Conservation (phyloP, 1,284 basidiomycete species). For the Retiboletus flavoniger region DNA sequence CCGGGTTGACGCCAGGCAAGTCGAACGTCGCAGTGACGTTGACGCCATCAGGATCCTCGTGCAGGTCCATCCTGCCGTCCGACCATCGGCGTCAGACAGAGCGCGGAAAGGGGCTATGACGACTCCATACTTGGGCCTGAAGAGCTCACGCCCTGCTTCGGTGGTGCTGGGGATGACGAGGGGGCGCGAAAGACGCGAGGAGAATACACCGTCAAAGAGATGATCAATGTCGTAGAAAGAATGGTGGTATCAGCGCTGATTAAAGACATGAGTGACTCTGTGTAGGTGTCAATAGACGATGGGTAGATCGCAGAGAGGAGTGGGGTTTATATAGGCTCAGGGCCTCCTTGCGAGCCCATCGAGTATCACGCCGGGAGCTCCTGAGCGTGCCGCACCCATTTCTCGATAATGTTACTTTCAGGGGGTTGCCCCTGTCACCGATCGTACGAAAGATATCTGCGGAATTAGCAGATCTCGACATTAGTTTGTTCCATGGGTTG, state of each 20-base stretch:
- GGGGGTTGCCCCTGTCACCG: neutral
- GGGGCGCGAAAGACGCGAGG: conserved; percentile 29
- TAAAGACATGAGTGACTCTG: conserved; percentile 34
- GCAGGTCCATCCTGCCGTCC: conserved; percentile 44
- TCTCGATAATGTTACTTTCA: too few relatives aligned
- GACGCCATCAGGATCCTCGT: conserved; percentile 38
- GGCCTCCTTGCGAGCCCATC: neutral
- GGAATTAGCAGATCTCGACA: too few relatives aligned
- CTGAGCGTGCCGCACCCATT: conserved; percentile 1
- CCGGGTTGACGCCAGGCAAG: conserved; percentile 46
- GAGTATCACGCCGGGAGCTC: neutral
- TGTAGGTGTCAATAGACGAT: neutral
- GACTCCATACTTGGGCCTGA: conserved; percentile 31
- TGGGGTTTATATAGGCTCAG: conserved; percentile 3
- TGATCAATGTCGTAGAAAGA: conserved; percentile 52
- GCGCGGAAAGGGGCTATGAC: neutral
- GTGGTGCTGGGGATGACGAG: neutral
- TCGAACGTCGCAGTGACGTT: conserved; percentile 53
- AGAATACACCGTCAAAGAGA: conserved; percentile 48
- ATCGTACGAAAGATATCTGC: neutral
- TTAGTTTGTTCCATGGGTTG: too few relatives aligned
- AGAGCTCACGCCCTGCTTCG: conserved; percentile 18
- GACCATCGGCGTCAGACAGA: neutral
- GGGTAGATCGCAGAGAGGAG: neutral
- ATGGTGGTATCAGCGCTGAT: conserved; percentile 44